Evolutionary conservation across 441 rosid genomes (phyloP).

Genomic region (Eutrema salsugineum): DNA sequence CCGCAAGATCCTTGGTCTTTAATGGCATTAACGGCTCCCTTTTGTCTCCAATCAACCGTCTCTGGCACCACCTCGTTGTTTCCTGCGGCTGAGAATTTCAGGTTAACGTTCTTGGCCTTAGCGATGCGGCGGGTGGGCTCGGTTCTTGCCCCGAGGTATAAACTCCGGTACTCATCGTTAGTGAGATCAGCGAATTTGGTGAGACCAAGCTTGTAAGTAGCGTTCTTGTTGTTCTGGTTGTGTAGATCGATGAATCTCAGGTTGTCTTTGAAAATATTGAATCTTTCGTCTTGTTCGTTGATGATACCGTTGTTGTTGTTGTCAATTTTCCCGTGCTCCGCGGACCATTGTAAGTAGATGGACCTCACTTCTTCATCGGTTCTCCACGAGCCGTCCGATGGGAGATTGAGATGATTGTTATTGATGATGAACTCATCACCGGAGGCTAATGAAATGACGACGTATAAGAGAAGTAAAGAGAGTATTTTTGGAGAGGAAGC

Average conservation of each 20-base stretch:
- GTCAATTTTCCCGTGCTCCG: slow-evolving; percentile 43
- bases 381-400: slow-evolving; percentile 35
- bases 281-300: slow-evolving; percentile 42
- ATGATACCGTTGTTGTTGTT: slow-evolving; percentile 37
- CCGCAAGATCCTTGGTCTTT: slow-evolving; percentile 73
- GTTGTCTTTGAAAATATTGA: slow-evolving; percentile 60
- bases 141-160: slow-evolving; percentile 44
- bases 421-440: slow-evolving; percentile 29
- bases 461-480: slow-evolving; percentile 35
- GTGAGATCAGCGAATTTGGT: slow-evolving; percentile 62
- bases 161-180: slow-evolving; percentile 54
- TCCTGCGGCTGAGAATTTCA: slow-evolving; percentile 26
- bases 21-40: slow-evolving; percentile 55
- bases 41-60: slow-evolving; percentile 56
- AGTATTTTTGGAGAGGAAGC: slow-evolving; percentile 26
- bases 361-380: slow-evolving; percentile 52
- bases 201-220: slow-evolving; percentile 48
- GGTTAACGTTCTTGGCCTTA: slow-evolving; percentile 43
- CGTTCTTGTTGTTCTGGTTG: slow-evolving; percentile 44
- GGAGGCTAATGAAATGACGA: slow-evolving; percentile 35
- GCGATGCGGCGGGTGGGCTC: slow-evolving; percentile 46
- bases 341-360: slow-evolving; percentile 51
- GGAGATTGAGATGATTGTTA: slow-evolving; percentile 27
- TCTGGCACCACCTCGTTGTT: slow-evolving; percentile 41
- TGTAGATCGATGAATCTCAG: slow-evolving; percentile 53